A percentile compares a stretch with the other conserved stretches of the same genome.
These are phyloP conservation scores for Colletotrichum gloeosporioides DNA, from an alignment of 2,329 filamentous ascomycete genomes.

Conservation along the genomic window DNA sequence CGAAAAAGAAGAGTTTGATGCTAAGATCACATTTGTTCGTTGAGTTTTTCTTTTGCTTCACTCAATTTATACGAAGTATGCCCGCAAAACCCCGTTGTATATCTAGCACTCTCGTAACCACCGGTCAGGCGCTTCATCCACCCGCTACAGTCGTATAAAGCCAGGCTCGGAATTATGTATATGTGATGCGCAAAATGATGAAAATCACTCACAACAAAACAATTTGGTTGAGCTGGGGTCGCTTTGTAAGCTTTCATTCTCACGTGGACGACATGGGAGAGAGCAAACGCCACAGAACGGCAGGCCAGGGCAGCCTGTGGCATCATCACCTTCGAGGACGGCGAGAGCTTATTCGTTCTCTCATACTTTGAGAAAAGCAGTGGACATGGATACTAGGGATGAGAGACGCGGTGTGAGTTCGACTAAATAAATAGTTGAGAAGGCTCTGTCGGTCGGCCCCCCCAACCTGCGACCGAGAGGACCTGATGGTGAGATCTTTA, in stretches of 20 bases:
- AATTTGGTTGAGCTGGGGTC: not conserved
- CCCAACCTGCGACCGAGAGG: too few species aligned
- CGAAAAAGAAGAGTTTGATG: not conserved
- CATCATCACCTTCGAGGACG: not conserved
- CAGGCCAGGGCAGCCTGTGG: not conserved
- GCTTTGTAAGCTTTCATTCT: not conserved
- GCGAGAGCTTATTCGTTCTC: not conserved
- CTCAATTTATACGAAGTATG: not conserved
- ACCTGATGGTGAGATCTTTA: too few species aligned
- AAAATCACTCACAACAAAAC: not conserved
- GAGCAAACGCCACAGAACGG: not conserved
- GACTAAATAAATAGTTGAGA: not conserved
- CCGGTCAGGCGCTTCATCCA: not conserved
- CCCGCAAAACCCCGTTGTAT: fast-evolving
- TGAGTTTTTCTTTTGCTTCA: not conserved
- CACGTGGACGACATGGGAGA: not conserved
- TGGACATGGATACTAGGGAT: fast-evolving
- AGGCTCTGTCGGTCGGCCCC: too few species aligned
- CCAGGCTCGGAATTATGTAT: not conserved
- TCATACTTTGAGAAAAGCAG: fast-evolving
- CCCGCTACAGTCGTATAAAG: fast-evolving
- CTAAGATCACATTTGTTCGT: not conserved
- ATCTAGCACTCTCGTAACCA: not conserved
- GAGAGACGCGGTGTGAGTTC: not conserved
- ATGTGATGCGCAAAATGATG: not conserved